These are phyloP conservation scores for Heliamphora exappendiculata DNA, from an alignment of 148 eudicot species.

Conservation along the genomic window DNA sequence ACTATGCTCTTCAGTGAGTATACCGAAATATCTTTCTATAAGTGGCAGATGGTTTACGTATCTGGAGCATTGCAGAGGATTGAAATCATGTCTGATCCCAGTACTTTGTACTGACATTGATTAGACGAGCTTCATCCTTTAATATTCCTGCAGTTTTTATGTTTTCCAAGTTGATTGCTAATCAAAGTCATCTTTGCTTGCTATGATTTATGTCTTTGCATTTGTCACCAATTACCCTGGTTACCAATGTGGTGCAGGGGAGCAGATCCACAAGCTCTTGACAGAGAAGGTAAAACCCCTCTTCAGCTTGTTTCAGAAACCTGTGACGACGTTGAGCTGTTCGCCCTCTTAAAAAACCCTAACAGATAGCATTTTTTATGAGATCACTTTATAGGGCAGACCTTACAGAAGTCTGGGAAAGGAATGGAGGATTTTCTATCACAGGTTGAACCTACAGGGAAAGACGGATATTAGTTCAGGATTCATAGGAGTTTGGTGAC, in stretches of 20 bases:
- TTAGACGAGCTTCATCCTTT: not conserved
- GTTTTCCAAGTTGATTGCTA: too few species aligned
- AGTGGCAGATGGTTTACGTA: not conserved
- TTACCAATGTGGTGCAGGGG: slow-evolving; percentile 43
- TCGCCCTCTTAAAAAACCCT: slow-evolving; percentile 48
- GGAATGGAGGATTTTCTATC: not conserved
- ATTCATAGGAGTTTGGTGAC: not conserved
- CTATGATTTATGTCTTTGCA: not conserved
- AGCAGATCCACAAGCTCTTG: slow-evolving; percentile 49
- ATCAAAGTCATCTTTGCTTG: not conserved
- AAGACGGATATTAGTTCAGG: not conserved
- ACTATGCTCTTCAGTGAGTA: not conserved
- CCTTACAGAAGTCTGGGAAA: not conserved
- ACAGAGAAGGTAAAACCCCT: slow-evolving; percentile 63
- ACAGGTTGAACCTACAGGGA: not conserved
- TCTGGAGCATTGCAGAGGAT: not conserved
- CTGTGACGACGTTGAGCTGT: slow-evolving; percentile 59
- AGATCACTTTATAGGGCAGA: not conserved
- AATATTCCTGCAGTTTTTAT: not conserved
- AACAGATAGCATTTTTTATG: slow-evolving; percentile 32
- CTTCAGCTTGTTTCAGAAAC: slow-evolving; percentile 44
- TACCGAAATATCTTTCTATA: not conserved
- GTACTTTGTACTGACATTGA: not conserved
- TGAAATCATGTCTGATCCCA: not conserved
- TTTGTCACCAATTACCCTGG: not conserved